These are phyloP conservation scores for Fusarium sambucinum DNA, from an alignment of 2,329 filamentous ascomycete species.

Conservation along the genomic window DNA sequence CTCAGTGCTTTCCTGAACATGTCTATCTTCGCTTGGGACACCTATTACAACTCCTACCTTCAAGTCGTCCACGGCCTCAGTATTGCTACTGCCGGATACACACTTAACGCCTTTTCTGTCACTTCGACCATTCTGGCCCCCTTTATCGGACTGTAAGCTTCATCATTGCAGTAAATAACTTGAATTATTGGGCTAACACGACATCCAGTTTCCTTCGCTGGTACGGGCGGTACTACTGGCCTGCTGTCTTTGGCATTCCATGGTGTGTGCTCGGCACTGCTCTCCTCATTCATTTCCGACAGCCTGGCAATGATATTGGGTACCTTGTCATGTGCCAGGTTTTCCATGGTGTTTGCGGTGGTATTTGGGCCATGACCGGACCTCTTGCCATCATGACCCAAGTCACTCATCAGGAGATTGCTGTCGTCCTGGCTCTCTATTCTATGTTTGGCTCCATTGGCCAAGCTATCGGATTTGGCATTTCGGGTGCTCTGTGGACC, in stretches of 20 bases:
- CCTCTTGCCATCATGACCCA: slow-evolving; percentile 50
- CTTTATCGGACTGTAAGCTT: slow-evolving; percentile 56
- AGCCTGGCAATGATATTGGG: slow-evolving; percentile 55
- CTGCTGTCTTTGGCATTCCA: slow-evolving; percentile 62
- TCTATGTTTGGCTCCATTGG: slow-evolving; percentile 49
- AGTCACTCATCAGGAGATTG: slow-evolving; percentile 50
- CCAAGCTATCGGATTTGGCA: slow-evolving; percentile 50
- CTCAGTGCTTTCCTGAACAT: slow-evolving; percentile 56
- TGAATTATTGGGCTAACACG: slow-evolving; percentile 1
- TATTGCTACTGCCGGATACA: slow-evolving; percentile 62
- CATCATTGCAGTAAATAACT: accelerated
- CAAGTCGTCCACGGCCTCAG: slow-evolving; percentile 63
- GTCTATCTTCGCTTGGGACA: slow-evolving; percentile 57
- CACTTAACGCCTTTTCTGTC: slow-evolving; percentile 60
- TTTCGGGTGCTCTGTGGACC: slow-evolving; percentile 51
- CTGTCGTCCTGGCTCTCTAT: slow-evolving; percentile 50
- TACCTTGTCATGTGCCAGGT: slow-evolving; percentile 65
- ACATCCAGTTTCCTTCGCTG: slow-evolving; percentile 57
- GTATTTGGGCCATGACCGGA: slow-evolving; percentile 60
- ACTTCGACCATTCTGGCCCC: slow-evolving; percentile 62
- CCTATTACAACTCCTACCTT: slow-evolving; percentile 64
- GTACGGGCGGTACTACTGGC: slow-evolving; percentile 64
- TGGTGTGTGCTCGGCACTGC: slow-evolving; percentile 66
- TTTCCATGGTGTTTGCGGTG: slow-evolving; percentile 62
- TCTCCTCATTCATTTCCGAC: slow-evolving; percentile 53